Evolutionary conservation across 192 early-diverging fungal species (phyloP).

Genomic region (Entomortierella chlamydospora): DNA sequence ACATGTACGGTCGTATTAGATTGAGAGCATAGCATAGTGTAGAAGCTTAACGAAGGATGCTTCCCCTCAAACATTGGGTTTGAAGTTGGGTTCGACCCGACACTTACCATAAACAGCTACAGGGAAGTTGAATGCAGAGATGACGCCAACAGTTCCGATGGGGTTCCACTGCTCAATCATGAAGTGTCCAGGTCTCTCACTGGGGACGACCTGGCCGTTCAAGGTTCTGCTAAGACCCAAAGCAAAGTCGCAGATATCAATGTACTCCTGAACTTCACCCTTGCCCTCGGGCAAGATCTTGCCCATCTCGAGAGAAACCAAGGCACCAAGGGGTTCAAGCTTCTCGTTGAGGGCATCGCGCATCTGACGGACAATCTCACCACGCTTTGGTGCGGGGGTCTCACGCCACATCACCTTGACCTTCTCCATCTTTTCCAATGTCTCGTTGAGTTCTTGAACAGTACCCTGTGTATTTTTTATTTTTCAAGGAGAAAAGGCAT

Average conservation of each 20-base stretch:
- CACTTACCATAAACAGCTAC: slow-evolving; percentile 58
- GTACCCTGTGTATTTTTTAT: slow-evolving; percentile 44
- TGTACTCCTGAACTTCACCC: slow-evolving; percentile 97
- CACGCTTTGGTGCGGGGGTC: slow-evolving; percentile 87
- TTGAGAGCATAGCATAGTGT: no score
- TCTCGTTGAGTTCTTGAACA: slow-evolving; percentile 69
- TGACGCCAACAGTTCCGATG: slow-evolving; percentile 90
- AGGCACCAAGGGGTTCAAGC: slow-evolving; percentile 81
- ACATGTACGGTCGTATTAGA: background rate
- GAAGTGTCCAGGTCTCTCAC: slow-evolving; percentile 91
- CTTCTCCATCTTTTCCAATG: slow-evolving; percentile 71
- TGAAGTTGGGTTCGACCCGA: no score
- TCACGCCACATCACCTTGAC: slow-evolving; percentile 60
- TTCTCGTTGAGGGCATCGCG: slow-evolving; percentile 81
- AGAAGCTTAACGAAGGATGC: background rate
- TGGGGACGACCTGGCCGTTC: slow-evolving; percentile 86
- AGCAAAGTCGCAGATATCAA: slow-evolving; percentile 94
- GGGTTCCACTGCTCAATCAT: slow-evolving; percentile 98
- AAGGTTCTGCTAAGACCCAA: slow-evolving; percentile 86
- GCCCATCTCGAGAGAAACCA: slow-evolving; percentile 95
- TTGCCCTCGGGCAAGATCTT: slow-evolving; percentile 94
- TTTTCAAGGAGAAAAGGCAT: background rate
- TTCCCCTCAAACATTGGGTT: background rate
- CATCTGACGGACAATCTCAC: slow-evolving; percentile 92
- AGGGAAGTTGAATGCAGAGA: slow-evolving; percentile 97